Evolutionary conservation across 441 rosid genomes (phyloP).

Genomic region (Erodium texanum): DNA sequence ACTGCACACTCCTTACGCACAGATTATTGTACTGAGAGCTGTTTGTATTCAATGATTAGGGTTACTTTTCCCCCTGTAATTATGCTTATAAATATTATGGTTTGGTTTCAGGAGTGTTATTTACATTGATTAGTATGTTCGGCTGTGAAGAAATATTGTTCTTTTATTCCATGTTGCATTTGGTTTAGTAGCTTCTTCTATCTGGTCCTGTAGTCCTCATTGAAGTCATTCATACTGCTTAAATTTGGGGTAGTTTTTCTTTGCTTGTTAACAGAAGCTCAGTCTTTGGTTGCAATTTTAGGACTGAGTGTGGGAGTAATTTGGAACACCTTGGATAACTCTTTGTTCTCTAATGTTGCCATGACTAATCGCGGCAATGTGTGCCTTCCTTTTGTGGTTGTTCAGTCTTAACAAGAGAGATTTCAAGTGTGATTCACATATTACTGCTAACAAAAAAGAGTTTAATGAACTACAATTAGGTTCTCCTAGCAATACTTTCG

Average conservation of each 20-base stretch:
- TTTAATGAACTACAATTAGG: background rate
- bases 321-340: background rate
- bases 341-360: background rate
- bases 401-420: background rate
- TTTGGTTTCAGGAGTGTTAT: background rate
- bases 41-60: background rate
- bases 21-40: background rate
- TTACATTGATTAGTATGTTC: conserved; percentile 2
- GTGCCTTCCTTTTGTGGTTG: background rate
- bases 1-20: background rate
- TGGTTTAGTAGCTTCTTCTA: too few relatives aligned
- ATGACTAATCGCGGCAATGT: background rate
- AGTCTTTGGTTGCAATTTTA: background rate
- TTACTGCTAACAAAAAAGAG: background rate
- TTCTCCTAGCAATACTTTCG: background rate
- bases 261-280: background rate
- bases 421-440: background rate
- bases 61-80: background rate
- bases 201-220: background rate
- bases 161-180: too few relatives aligned
- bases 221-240: background rate
- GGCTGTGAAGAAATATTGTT: background rate
- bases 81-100: background rate
- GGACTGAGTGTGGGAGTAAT: background rate
- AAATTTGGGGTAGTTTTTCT: background rate